A percentile compares a stretch with the other conserved stretches of the same genome.
phyloP scores from a whole-genome alignment of 805 yeast genomes.

The Metschnikowia colocasiae region DNA sequence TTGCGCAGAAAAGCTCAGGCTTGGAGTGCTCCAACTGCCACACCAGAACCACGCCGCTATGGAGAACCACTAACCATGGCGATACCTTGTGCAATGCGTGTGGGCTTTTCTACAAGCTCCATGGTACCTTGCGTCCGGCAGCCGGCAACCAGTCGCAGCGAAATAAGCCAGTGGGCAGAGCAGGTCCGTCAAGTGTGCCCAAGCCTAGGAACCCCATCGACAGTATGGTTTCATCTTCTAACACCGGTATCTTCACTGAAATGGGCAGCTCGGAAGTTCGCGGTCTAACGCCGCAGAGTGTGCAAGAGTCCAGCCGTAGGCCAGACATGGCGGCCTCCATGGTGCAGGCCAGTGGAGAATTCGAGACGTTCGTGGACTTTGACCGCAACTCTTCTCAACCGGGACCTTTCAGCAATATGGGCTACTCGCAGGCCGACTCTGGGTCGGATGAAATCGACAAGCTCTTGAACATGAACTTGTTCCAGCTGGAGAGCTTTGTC shows the following conservation, averaged over 20 bases:
- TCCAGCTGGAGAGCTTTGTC: slow-evolving; percentile 31
- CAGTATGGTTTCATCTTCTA: slow-evolving; percentile 10
- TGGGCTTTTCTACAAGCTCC: slow-evolving; percentile 43
- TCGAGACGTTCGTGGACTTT: slow-evolving; percentile 9
- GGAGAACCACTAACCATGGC: slow-evolving; percentile 42
- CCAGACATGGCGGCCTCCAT: not conserved
- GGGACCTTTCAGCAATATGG: not conserved
- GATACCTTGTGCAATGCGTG: slow-evolving; percentile 45
- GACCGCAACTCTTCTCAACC: slow-evolving; percentile 2
- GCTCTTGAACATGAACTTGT: slow-evolving; percentile 37
- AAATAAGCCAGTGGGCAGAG: not conserved
- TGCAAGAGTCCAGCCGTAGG: not conserved
- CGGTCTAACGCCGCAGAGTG: not conserved
- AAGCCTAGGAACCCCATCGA: slow-evolving; percentile 5
- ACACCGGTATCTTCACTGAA: slow-evolving; percentile 12
- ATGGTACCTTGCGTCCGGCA: slow-evolving; percentile 43
- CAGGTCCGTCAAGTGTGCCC: not conserved
- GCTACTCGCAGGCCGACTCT: slow-evolving; percentile 10
- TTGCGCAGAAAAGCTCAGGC: slow-evolving; percentile 12
- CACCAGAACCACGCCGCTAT: slow-evolving; percentile 43
- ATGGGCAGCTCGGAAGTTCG: not conserved
- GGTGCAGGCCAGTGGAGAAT: not conserved
- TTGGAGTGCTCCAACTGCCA: slow-evolving; percentile 42
- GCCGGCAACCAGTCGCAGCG: slow-evolving; percentile 16
- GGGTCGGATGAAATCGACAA: slow-evolving; percentile 38